phyloP scores from a whole-genome alignment of 192 early-diverging fungal genomes.

The Chytriomyces confervae region DNA sequence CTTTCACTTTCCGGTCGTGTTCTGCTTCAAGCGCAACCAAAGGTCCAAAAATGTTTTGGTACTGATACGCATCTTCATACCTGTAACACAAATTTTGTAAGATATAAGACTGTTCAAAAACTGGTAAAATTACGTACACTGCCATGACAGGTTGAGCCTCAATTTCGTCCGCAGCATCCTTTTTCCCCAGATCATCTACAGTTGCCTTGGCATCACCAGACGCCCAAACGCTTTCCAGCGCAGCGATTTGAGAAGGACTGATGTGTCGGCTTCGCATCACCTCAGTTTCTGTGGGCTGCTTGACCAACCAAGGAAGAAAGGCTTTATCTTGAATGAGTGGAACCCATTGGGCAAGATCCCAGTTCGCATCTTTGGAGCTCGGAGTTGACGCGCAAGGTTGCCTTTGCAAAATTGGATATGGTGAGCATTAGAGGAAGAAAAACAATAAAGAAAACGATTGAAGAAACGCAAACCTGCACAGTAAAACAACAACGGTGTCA shows the following conservation, averaged over 20 bases:
- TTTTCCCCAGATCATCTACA: conserved; percentile 81
- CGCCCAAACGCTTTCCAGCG: conserved; percentile 91
- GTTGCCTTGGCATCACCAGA: conserved; percentile 67
- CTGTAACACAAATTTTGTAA: conserved; percentile 58
- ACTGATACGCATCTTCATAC: conserved; percentile 92
- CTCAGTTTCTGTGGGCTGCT: conserved; percentile 84
- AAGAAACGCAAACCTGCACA: conserved; percentile 74
- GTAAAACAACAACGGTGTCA: conserved; percentile 95
- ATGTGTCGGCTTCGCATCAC: conserved; percentile 84
- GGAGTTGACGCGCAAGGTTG: conserved; percentile 91
- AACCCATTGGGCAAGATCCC: conserved; percentile 97
- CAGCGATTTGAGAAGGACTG: conserved; percentile 79
- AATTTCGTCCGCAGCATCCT: conserved; percentile 63
- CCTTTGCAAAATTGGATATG: conserved; percentile 43
- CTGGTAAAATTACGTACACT: conserved; percentile 45
- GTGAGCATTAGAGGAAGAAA: background rate
- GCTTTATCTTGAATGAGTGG: conserved; percentile 95
- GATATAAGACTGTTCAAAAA: background rate
- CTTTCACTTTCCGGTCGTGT: conserved; percentile 84
- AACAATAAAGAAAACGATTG: background rate
- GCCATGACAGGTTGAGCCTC: conserved; percentile 85
- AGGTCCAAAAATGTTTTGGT: conserved; percentile 94
- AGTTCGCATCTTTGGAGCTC: conserved; percentile 87
- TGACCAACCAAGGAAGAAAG: conserved; percentile 94
- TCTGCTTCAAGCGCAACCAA: conserved; percentile 95